Conservation (phyloP, 2,329 filamentous ascomycete species). For the Paraconiothyrium sp. region DNA sequence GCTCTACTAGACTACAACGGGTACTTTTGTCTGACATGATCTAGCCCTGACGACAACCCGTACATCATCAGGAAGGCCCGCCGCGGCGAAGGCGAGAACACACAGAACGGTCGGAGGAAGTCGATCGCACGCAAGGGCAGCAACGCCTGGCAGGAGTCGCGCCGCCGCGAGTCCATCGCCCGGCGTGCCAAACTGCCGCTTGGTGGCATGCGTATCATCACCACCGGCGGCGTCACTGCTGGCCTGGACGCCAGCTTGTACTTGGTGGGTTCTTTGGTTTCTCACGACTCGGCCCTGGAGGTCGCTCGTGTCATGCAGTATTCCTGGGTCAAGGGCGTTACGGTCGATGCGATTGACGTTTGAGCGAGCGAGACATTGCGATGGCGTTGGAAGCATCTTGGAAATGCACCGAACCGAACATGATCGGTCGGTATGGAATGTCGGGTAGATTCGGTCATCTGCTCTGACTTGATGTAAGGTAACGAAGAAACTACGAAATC, state of each 20-base stretch:
- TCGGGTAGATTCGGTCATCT: conserved; percentile 38
- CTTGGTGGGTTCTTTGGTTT: conserved; percentile 83
- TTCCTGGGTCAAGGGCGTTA: conserved; percentile 85
- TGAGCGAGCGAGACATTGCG: conserved; percentile 55
- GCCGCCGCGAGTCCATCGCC: conserved; percentile 82
- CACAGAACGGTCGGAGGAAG: conserved; percentile 51
- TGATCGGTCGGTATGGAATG: conserved; percentile 18
- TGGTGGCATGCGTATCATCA: conserved; percentile 76
- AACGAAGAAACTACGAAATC: conserved; percentile 35
- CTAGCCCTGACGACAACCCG: conserved; percentile 77
- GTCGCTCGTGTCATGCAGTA: conserved; percentile 81
- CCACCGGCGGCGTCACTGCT: conserved; percentile 78
- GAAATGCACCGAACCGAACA: conserved; percentile 11
- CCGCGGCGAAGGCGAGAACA: conserved; percentile 57
- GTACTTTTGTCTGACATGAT: background rate
- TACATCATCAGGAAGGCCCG: conserved; percentile 75
- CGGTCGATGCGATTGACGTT: conserved; percentile 86
- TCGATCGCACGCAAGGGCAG: conserved; percentile 75
- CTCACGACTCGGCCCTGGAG: conserved; percentile 78
- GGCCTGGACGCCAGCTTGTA: conserved; percentile 87
- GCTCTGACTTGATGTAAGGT: conserved; percentile 40
- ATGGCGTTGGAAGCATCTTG: conserved; percentile 33
- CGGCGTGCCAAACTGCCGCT: conserved; percentile 80
- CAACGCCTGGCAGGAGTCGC: conserved; percentile 80
- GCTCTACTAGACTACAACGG: background rate